A percentile compares a stretch with the other conserved stretches of the same genome.
Evolutionary conservation across 306 rosid species (phyloP).

Genomic region (Lotus japonicus): DNA sequence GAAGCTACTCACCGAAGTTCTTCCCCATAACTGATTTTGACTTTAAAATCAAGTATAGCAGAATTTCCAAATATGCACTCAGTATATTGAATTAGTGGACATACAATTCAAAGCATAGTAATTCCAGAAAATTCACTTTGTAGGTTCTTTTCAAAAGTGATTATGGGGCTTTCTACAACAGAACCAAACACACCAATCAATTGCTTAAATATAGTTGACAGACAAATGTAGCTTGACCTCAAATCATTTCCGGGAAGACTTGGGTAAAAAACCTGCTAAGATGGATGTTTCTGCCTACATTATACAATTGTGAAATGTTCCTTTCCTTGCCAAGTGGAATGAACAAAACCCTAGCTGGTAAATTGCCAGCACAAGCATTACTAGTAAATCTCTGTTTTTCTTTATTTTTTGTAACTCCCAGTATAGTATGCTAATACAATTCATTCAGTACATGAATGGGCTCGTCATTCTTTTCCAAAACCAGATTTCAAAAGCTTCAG

Average conservation of each 20-base stretch:
- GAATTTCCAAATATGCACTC: too few species aligned
- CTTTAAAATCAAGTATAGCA: too few species aligned
- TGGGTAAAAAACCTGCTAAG: not conserved
- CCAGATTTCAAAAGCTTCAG: constrained; percentile 3
- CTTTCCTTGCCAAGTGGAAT: too few species aligned
- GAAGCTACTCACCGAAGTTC: too few species aligned
- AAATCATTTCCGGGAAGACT: not conserved
- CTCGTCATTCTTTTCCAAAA: not conserved
- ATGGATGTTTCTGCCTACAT: not conserved
- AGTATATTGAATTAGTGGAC: too few species aligned
- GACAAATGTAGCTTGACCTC: not conserved
- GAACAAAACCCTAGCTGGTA: constrained; percentile 8
- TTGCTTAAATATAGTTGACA: not conserved
- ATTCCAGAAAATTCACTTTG: too few species aligned
- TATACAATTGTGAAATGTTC: not conserved
- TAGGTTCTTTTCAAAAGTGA: too few species aligned
- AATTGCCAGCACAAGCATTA: constrained; percentile 2
- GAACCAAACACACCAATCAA: not conserved
- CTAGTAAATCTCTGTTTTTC: not conserved
- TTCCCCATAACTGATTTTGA: too few species aligned
- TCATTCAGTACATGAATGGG: not conserved
- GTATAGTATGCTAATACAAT: not conserved
- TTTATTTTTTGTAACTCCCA: not conserved
- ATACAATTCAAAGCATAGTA: too few species aligned
- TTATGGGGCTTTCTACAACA: too few species aligned